These are phyloP conservation scores for Fusarium sp. DNA, from an alignment of 2,329 filamentous ascomycete genomes.

Conservation along the genomic window DNA sequence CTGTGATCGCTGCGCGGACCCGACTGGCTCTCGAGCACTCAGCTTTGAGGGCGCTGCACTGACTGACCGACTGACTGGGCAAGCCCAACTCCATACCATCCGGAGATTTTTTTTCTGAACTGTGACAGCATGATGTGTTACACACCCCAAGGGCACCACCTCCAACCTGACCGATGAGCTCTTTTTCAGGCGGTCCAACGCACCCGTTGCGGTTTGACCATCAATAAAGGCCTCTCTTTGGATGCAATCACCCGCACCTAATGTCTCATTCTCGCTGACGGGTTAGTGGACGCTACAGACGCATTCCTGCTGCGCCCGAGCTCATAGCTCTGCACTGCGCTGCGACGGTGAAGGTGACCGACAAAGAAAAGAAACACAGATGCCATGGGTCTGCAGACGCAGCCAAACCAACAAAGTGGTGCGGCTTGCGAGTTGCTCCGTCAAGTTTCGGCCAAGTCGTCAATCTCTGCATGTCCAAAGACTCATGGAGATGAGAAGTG, in stretches of 20 bases:
- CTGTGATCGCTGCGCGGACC: neutral
- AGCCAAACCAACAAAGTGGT: neutral
- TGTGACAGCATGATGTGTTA: slow-evolving; percentile 20
- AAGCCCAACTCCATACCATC: slow-evolving; percentile 2
- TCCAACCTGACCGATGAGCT: neutral
- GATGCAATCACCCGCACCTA: neutral
- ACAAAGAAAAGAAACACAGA: slow-evolving; percentile 2
- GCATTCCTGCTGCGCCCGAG: neutral
- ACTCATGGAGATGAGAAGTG: neutral
- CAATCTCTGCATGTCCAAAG: neutral
- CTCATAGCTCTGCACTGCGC: neutral
- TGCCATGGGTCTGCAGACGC: neutral
- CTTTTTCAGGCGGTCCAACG: neutral
- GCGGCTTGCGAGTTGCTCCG: neutral
- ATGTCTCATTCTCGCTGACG: neutral
- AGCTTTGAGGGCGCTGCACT: slow-evolving; percentile 4
- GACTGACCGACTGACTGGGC: neutral
- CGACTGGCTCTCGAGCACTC: slow-evolving; percentile 1
- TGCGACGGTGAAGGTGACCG: neutral
- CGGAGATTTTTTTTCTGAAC: slow-evolving; percentile 13
- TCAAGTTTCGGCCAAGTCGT: neutral
- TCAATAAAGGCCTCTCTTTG: neutral
- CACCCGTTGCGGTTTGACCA: neutral
- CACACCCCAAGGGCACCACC: slow-evolving; percentile 3
- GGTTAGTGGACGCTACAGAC: neutral